phyloP scores from a whole-genome alignment of 2,329 filamentous ascomycete genomes.

The Arthroderma uncinatum region DNA sequence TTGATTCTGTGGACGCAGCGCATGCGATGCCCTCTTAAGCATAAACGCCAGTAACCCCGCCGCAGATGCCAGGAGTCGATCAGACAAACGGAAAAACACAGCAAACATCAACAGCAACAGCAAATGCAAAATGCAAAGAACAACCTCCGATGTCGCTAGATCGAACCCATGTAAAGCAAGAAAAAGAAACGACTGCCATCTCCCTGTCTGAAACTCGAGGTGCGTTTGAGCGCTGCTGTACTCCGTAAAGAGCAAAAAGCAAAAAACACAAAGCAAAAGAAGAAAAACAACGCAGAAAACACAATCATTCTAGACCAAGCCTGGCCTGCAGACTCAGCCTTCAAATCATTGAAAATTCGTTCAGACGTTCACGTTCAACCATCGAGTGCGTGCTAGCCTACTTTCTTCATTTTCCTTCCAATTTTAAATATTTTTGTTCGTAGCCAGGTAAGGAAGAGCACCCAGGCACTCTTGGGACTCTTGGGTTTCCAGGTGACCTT shows the following conservation, averaged over 20 bases:
- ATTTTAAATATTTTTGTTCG: constrained; percentile 45
- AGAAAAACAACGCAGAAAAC: not conserved
- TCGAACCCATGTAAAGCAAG: not conserved
- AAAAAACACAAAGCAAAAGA: not conserved
- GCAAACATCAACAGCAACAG: not conserved
- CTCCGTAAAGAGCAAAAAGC: not conserved
- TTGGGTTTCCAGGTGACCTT: constrained; percentile 16
- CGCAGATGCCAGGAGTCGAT: not conserved
- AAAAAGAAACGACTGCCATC: not conserved
- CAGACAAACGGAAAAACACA: not conserved
- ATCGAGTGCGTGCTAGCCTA: not conserved
- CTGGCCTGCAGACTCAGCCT: not conserved
- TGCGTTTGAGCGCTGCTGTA: not conserved
- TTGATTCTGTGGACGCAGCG: not conserved
- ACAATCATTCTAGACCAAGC: not conserved
- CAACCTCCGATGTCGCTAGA: not conserved
- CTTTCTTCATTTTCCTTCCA: constrained; percentile 24
- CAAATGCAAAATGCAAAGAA: not conserved
- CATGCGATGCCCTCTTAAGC: not conserved
- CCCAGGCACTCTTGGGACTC: constrained; percentile 33
- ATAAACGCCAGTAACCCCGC: not conserved
- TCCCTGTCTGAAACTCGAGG: not conserved
- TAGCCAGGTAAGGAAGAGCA: constrained; percentile 47
- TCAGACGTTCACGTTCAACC: not conserved
- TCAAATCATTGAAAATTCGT: not conserved